These are phyloP conservation scores for Porcisia hertigi DNA, from an alignment of 208 protist species.

Conservation along the genomic window DNA sequence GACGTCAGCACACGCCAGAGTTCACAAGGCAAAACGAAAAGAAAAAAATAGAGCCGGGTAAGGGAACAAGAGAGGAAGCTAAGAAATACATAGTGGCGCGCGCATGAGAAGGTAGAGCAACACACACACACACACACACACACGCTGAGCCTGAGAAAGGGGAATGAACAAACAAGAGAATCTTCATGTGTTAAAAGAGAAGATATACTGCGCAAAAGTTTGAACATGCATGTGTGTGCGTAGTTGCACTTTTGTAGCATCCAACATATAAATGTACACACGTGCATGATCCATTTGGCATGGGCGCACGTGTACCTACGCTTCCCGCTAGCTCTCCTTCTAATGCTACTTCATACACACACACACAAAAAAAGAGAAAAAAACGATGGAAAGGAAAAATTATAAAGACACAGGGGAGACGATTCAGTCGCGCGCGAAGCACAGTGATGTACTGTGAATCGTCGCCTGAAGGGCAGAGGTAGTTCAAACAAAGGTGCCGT, in stretches of 20 bases:
- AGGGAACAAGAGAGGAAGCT: not conserved
- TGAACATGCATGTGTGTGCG: not conserved
- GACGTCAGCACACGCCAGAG: too few species aligned
- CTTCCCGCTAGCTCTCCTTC: too few species aligned
- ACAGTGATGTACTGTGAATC: too few species aligned
- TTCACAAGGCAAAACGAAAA: not conserved
- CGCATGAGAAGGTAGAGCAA: not conserved
- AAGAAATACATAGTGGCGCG: not conserved
- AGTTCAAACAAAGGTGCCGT: not conserved
- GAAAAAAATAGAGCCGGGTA: not conserved
- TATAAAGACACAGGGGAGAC: too few species aligned
- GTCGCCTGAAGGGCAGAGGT: not conserved
- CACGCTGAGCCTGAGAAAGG: not conserved
- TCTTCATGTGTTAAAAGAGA: too few species aligned
- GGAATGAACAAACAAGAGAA: not conserved
- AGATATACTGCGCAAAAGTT: not conserved
- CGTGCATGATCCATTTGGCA: not conserved
- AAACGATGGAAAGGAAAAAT: too few species aligned
- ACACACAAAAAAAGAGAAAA: constrained; percentile 15
- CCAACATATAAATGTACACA: constrained; percentile 1
- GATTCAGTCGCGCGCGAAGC: too few species aligned
- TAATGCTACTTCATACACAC: not conserved
- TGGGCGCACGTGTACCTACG: too few species aligned
- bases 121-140: not conserved
- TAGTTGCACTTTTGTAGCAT: too few species aligned